A percentile compares a stretch with the other conserved stretches of the same genome.
These are phyloP conservation scores for Leccinum variicolor DNA, from an alignment of 768 basidiomycete genomes.

Conservation along the genomic window DNA sequence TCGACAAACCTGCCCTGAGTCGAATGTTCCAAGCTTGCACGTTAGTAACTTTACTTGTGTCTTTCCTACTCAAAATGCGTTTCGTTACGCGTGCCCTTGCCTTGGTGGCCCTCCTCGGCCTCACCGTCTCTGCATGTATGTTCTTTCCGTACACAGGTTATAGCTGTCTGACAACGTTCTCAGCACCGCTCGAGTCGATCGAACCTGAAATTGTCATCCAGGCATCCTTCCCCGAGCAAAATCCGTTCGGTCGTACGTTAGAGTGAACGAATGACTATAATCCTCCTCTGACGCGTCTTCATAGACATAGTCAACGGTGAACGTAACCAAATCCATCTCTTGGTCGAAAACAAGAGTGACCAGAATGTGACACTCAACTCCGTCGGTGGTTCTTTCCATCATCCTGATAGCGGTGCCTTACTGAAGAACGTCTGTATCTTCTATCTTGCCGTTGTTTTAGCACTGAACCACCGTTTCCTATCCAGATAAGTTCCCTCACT, in stretches of 20 bases:
- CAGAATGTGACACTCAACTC: conserved; percentile 65
- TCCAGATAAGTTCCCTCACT: conserved; percentile 55
- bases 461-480: neutral
- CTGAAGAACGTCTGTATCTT: conserved; percentile 65
- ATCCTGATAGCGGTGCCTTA: conserved; percentile 58
- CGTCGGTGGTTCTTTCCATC: conserved; percentile 64
- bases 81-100: conserved; percentile 28
- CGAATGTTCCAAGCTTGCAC: conserved; percentile 10
- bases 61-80: conserved; percentile 29
- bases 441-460: neutral
- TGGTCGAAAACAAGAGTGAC: conserved; percentile 74
- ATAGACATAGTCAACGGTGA: conserved; percentile 85
- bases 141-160: neutral
- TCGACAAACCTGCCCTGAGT: conserved; percentile 26
- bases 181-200: conserved; percentile 29
- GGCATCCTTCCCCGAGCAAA: conserved; percentile 66
- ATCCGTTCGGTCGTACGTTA: conserved; percentile 72
- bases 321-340: conserved; percentile 61
- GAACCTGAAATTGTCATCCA: conserved; percentile 54
- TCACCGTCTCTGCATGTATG: conserved; percentile 31
- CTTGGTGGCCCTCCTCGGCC: conserved; percentile 27
- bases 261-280: neutral
- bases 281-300: conserved; percentile 8
- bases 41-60: neutral
- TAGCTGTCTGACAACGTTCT: conserved; percentile 4